Conservation (phyloP, 805 yeast genomes). For the Candida wancherniae region DNA sequence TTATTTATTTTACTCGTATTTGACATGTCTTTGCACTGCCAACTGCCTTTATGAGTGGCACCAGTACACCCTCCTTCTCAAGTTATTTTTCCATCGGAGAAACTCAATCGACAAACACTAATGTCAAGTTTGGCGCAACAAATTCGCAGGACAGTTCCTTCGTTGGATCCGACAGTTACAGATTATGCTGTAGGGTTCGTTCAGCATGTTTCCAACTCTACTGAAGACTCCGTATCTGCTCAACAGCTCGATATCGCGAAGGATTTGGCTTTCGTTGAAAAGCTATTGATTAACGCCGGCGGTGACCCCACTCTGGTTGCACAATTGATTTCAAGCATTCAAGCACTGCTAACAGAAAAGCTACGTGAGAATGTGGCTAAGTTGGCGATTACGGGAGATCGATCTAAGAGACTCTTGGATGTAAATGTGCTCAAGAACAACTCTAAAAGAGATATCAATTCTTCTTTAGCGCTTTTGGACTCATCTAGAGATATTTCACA, state of each 20-base stretch:
- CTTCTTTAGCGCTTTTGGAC: conserved; percentile 71
- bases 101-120: neutral
- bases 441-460: conserved; percentile 65
- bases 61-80: too few relatives aligned
- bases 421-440: conserved; percentile 61
- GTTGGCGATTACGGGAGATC: conserved; percentile 75
- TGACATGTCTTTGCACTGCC: too few relatives aligned
- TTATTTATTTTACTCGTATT: too few relatives aligned
- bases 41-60: too few relatives aligned
- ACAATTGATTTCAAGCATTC: conserved; percentile 41
- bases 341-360: conserved; percentile 48
- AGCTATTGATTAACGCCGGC: conserved; percentile 75
- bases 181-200: conserved; percentile 92
- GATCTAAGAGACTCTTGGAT: conserved; percentile 81
- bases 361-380: conserved; percentile 66
- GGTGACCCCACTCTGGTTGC: conserved; percentile 58
- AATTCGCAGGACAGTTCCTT: conserved; percentile 81
- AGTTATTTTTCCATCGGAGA: too few relatives aligned
- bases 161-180: conserved; percentile 78
- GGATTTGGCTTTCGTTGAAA: conserved; percentile 66
- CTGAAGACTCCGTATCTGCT: conserved; percentile 78
- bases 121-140: conserved; percentile 47
- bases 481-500: conserved; percentile 85
- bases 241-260: conserved; percentile 60
- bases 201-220: conserved; percentile 70